These are phyloP conservation scores for Inosperma sp. DNA, from an alignment of 768 basidiomycete genomes.

Conservation along the genomic window DNA sequence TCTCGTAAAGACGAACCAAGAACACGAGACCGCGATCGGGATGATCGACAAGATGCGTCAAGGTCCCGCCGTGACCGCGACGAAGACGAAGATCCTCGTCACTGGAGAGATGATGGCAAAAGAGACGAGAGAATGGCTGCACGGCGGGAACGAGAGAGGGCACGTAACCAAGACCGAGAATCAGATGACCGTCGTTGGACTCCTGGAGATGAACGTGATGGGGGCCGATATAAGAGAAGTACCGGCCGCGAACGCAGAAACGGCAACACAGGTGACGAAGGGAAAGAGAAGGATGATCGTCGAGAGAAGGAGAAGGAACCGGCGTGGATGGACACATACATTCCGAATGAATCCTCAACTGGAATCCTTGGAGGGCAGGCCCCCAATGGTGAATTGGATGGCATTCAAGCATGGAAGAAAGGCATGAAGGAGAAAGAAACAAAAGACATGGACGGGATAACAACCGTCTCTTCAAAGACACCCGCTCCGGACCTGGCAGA, in stretches of 20 bases:
- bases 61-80: constrained; percentile 39
- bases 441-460: constrained; percentile 16
- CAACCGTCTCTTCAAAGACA: constrained; percentile 3
- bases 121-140: constrained; percentile 70
- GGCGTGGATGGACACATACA: constrained; percentile 89
- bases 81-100: constrained; percentile 61
- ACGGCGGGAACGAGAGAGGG: constrained; percentile 53
- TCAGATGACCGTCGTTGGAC: constrained; percentile 53
- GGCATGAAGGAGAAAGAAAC: constrained; percentile 66
- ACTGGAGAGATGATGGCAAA: constrained; percentile 81
- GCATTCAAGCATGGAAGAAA: constrained; percentile 86
- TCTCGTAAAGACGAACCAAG: constrained; percentile 45
- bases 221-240: constrained; percentile 49
- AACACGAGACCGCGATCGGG: constrained; percentile 36
- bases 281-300: constrained; percentile 48
- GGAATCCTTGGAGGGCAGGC: constrained; percentile 64
- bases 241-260: constrained; percentile 57
- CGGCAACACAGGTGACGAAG: constrained; percentile 35
- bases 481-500: constrained; percentile 23
- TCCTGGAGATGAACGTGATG: constrained; percentile 63
- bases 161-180: constrained; percentile 40
- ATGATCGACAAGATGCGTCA: constrained; percentile 36
- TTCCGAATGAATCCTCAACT: constrained; percentile 52
- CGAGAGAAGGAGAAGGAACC: constrained; percentile 80
- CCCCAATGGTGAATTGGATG: constrained; percentile 66